Conservation (phyloP, 257 asterid genomes). For the Ajuga chamaepitys region DNA sequence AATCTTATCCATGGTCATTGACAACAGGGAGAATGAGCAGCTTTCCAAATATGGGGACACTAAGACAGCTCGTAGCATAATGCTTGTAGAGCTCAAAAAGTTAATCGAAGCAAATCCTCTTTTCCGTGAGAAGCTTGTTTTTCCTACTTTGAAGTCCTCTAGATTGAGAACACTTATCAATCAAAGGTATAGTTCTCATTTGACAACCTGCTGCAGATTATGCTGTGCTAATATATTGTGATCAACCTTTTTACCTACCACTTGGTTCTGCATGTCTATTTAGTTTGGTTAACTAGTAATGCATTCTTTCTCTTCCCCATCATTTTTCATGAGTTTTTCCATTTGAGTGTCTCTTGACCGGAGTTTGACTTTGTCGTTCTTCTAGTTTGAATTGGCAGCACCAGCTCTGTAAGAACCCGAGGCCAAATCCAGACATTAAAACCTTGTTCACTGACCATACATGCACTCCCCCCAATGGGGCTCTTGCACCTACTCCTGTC, state of each 20-base stretch:
- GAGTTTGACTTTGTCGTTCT: slow-evolving; percentile 11
- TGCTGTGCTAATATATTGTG: not conserved
- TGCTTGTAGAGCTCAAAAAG: slow-evolving; percentile 92
- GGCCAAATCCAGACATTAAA: slow-evolving; percentile 95
- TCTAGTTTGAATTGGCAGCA: slow-evolving; percentile 98
- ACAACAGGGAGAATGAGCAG: slow-evolving; percentile 94
- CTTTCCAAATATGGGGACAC: slow-evolving; percentile 96
- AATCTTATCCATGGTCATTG: slow-evolving; percentile 12
- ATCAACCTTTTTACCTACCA: not conserved
- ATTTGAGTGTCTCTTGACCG: not conserved
- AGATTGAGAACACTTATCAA: slow-evolving; percentile 90
- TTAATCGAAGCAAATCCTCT: slow-evolving; percentile 95
- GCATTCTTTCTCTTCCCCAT: not conserved
- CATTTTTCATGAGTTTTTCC: no score
- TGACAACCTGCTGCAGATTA: not conserved
- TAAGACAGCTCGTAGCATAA: slow-evolving; percentile 94
- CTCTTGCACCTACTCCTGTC: slow-evolving; percentile 71
- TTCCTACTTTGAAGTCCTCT: slow-evolving; percentile 84
- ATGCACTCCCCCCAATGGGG: slow-evolving; percentile 80
- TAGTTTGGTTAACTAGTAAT: not conserved
- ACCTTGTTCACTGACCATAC: slow-evolving; percentile 84
- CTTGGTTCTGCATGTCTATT: not conserved
- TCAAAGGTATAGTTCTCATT: slow-evolving; percentile 56
- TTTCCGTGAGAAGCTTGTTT: slow-evolving; percentile 90
- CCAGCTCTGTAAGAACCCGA: slow-evolving; percentile 92